Conservation (phyloP, 768 basidiomycete species). For the Tephrocybe sp. region DNA sequence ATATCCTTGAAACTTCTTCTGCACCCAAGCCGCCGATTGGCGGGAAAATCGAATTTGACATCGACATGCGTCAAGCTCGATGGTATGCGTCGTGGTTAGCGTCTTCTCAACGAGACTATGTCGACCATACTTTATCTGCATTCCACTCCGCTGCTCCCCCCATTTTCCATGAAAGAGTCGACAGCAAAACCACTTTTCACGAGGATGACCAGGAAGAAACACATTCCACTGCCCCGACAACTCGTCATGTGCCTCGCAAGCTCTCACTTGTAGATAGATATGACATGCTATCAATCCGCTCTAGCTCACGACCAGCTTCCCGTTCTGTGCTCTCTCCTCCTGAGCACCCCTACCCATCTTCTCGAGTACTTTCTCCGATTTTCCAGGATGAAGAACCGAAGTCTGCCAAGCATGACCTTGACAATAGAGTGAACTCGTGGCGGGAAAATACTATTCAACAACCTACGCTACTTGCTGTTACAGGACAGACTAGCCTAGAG, state of each 20-base stretch:
- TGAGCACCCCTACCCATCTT: constrained; percentile 21
- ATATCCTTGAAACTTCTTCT: constrained; percentile 48
- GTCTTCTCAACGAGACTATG: constrained; percentile 41
- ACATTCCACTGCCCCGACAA: constrained; percentile 32
- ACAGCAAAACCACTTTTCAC: constrained; percentile 48
- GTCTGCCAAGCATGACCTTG: constrained; percentile 51
- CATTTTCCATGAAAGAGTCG: constrained; percentile 51
- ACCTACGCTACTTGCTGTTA: constrained; percentile 47
- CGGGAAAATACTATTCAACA: constrained; percentile 53
- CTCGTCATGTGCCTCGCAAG: constrained; percentile 61
- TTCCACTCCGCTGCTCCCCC: constrained; percentile 42
- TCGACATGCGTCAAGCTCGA: constrained; percentile 71
- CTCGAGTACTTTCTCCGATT: constrained; percentile 56
- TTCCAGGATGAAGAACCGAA: constrained; percentile 61
- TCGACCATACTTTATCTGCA: constrained; percentile 40
- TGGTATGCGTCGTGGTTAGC: constrained; percentile 79
- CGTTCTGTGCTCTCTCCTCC: constrained; percentile 28
- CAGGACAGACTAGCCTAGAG: constrained; percentile 51
- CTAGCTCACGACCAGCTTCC: constrained; percentile 28
- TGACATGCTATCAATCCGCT: constrained; percentile 42
- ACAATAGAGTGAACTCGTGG: constrained; percentile 66
- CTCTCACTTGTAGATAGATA: constrained; percentile 70
- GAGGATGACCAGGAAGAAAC: constrained; percentile 41
- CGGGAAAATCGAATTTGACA: constrained; percentile 85
- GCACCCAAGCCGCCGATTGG: constrained; percentile 55